Evolutionary conservation across 2,329 filamentous ascomycete species (phyloP), one percentile per base, ranked within the genome.

Genomic region (Phialocephala sp.): DNA sequence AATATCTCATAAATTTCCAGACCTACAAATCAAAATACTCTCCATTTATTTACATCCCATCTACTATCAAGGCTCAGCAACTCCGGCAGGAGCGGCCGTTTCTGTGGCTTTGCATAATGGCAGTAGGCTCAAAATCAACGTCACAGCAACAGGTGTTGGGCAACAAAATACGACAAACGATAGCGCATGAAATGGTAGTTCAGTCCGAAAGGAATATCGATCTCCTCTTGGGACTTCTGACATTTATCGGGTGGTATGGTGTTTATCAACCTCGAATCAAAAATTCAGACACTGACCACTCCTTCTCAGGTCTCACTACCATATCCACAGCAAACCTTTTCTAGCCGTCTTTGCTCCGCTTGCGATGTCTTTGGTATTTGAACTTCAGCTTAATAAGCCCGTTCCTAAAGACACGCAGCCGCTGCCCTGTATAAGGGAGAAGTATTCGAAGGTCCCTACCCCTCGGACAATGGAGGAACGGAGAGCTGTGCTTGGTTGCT

Each of bases 131-230:
- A 52, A 81, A 79, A 68, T 80, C 80, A 1, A 74, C 76, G 0
- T 71, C 76, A 2, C 77, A 80, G 60, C 82, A 85, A 63, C 59
- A 75, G 0, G 72, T 74, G 0, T 71, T 84, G 41, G 77, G 77
- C 41, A 79, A 79, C 1, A 78, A 76, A 20, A 75, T 83, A 6
- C 81, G 81, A 50, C 76, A 80, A 54, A 77, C 82, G 32, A 60
- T 86, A 15, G 79, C 82, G 0, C 77, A 80, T n/a, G 80, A 79
- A 63, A 75, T 85, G 32, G 70, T 87, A 8, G 65, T 85, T 14
- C 78, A 83, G 11, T 76, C 79, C n/a, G 83, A 86, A 63, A 80
- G 81, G 59, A 80, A 74, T 57, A 75, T 87, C 45, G 86, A 88
- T 67, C 68, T 87, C 12, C 75, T 88, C 1, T 76, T 84, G 12